These are phyloP conservation scores for Leccinum obscurum DNA, from an alignment of 768 basidiomycete genomes.

Conservation along the genomic window DNA sequence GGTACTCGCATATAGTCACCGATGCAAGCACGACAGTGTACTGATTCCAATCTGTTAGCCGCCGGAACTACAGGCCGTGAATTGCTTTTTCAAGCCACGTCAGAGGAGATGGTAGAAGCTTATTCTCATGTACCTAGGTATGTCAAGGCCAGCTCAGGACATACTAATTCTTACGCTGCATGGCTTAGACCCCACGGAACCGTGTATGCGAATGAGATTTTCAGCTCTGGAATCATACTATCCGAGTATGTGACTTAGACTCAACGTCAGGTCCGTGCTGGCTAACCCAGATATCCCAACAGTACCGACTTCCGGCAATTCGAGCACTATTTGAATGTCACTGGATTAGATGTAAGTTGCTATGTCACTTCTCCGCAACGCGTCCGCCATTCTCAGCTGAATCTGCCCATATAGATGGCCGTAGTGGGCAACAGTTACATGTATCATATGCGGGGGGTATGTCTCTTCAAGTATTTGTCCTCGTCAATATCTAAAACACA, in stretches of 20 bases:
- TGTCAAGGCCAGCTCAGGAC: slow-evolving; percentile 47
- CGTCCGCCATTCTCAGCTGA: slow-evolving; percentile 1
- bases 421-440: slow-evolving; percentile 89
- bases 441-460: slow-evolving; percentile 88
- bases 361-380: neutral
- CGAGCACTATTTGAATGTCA: slow-evolving; percentile 83
- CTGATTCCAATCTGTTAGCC: slow-evolving; percentile 42
- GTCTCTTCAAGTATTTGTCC: slow-evolving; percentile 7
- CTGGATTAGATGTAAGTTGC: slow-evolving; percentile 78
- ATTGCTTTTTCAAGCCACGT: slow-evolving; percentile 93
- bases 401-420: slow-evolving; percentile 63
- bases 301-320: slow-evolving; percentile 98
- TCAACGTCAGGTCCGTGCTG: slow-evolving; percentile 4
- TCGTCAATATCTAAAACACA: slow-evolving; percentile 1
- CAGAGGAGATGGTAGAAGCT: slow-evolving; percentile 90
- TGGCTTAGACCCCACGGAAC: slow-evolving; percentile 75
- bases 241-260: slow-evolving; percentile 65
- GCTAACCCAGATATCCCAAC: slow-evolving; percentile 10
- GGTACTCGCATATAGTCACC: slow-evolving; percentile 40
- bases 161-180: neutral
- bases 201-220: slow-evolving; percentile 88
- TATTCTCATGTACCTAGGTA: slow-evolving; percentile 85
- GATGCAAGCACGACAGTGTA: neutral
- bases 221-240: slow-evolving; percentile 85
- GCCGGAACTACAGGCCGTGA: slow-evolving; percentile 88